Percentiles rank a stretch among this genome's conserved stretches.
Conservation (phyloP, 148 eudicot genomes). For the Pharnaceum exiguum region DNA sequence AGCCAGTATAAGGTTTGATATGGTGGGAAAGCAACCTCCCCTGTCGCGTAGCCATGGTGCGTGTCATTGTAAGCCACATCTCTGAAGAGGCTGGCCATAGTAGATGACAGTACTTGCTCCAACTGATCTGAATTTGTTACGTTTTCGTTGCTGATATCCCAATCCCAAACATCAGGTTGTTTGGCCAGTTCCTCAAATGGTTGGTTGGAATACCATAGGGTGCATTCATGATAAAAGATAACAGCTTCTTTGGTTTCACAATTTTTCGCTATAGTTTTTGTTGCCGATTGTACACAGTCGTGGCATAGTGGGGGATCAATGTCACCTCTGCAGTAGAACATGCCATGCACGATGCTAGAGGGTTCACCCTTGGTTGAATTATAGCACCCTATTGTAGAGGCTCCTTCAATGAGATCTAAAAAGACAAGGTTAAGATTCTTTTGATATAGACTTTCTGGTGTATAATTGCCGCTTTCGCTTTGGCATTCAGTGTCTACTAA, state of each 20-base stretch:
- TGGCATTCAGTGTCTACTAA: no score
- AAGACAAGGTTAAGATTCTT: conserved; percentile 6
- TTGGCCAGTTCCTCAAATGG: neutral
- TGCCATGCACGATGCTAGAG: conserved; percentile 8
- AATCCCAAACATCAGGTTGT: neutral
- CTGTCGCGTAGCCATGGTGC: conserved; percentile 14
- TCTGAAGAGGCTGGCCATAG: conserved; percentile 1
- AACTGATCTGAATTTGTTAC: neutral
- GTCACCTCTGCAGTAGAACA: conserved; percentile 28
- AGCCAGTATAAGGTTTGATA: conserved; percentile 10
- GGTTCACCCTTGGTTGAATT: neutral
- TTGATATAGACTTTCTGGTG: neutral
- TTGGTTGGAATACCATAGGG: conserved; percentile 11
- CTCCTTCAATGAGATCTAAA: neutral
- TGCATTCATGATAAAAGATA: conserved; percentile 16
- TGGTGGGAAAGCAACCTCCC: neutral
- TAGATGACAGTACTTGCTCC: neutral
- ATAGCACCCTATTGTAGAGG: neutral
- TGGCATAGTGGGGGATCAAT: conserved; percentile 7
- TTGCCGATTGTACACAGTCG: conserved; percentile 16
- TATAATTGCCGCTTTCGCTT: neutral
- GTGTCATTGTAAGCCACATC: conserved; percentile 9
- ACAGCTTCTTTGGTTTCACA: conserved; percentile 13
- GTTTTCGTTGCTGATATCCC: neutral
- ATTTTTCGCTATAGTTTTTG: neutral